These are phyloP conservation scores for Diaporthe ampelina DNA, from an alignment of 2,329 filamentous ascomycete species.

Conservation along the genomic window DNA sequence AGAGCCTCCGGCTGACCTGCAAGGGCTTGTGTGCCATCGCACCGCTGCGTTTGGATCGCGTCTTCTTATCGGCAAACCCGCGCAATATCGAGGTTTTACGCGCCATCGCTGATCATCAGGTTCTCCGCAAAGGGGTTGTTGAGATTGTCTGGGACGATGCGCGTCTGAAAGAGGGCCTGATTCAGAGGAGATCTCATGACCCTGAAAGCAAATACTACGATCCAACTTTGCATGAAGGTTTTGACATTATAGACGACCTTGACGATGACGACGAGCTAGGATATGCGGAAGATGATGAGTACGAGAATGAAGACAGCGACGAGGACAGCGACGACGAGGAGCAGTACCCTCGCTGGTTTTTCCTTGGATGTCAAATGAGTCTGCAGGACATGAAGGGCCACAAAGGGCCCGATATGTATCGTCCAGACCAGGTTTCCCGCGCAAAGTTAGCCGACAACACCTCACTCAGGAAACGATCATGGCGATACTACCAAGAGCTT, in stretches of 20 bases:
- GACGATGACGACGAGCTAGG: conserved; percentile 2
- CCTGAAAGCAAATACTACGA: background rate
- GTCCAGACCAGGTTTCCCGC: conserved; percentile 7
- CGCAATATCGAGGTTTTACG: conserved; percentile 21
- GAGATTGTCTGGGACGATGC: conserved; percentile 7
- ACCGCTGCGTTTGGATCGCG: conserved; percentile 6
- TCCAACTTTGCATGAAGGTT: background rate
- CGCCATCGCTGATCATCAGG: conserved; percentile 12
- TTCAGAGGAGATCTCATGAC: background rate
- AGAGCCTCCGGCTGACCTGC: conserved; percentile 28
- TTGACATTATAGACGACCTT: background rate
- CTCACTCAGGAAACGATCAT: conserved; percentile 41
- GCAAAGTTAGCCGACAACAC: conserved; percentile 27
- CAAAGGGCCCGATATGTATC: background rate
- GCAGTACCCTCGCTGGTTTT: background rate
- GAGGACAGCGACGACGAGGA: conserved; percentile 5
- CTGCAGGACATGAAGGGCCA: background rate
- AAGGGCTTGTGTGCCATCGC: background rate
- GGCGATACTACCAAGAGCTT: conserved; percentile 50
- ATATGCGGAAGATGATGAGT: background rate
- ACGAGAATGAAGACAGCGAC: conserved; percentile 5
- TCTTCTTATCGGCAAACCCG: conserved; percentile 30
- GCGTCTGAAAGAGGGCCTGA: too few relatives aligned
- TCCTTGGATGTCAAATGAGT: background rate
- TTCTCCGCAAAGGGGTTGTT: background rate